phyloP scores from a whole-genome alignment of 2,329 filamentous ascomycete genomes.

The Xylariaceae sp. region DNA sequence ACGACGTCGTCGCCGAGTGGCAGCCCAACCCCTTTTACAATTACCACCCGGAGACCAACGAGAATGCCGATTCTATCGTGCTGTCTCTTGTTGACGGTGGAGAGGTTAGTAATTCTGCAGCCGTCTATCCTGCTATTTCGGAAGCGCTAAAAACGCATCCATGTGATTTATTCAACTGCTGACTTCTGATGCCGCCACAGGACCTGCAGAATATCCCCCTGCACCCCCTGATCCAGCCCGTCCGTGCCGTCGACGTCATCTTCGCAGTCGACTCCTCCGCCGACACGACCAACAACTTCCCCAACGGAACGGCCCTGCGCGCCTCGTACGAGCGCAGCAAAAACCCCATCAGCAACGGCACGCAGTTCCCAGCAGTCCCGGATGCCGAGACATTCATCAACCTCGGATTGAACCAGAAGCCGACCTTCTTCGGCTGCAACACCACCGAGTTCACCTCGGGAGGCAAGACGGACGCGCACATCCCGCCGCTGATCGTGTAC shows the following conservation, averaged over 20 bases:
- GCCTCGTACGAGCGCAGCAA: slow-evolving; percentile 68
- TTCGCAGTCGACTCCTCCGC: slow-evolving; percentile 77
- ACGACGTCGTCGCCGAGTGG: slow-evolving; percentile 61
- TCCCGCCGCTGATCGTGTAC: slow-evolving; percentile 73
- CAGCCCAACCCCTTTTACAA: slow-evolving; percentile 69
- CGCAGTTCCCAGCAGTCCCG: slow-evolving; percentile 67
- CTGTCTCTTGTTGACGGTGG: slow-evolving; percentile 77
- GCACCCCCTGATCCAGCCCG: slow-evolving; percentile 70
- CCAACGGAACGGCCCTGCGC: slow-evolving; percentile 70
- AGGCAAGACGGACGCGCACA: slow-evolving; percentile 27
- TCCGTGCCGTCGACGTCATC: slow-evolving; percentile 71
- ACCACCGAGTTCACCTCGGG: slow-evolving; percentile 49
- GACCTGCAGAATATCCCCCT: slow-evolving; percentile 74
- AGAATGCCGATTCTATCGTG: slow-evolving; percentile 47
- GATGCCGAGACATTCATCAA: slow-evolving; percentile 76
- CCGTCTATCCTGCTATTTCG: not conserved
- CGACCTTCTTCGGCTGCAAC: slow-evolving; percentile 79
- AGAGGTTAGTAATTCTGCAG: slow-evolving; percentile 36
- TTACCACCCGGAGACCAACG: slow-evolving; percentile 58
- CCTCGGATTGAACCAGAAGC: slow-evolving; percentile 66
- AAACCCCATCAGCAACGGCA: slow-evolving; percentile 56
- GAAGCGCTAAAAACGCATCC: too few relatives aligned
- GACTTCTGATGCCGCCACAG: not conserved
- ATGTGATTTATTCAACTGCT: not conserved
- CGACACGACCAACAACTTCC: slow-evolving; percentile 66